Conservation (phyloP, 2,329 filamentous ascomycete species). For the Phoma herbarum region DNA sequence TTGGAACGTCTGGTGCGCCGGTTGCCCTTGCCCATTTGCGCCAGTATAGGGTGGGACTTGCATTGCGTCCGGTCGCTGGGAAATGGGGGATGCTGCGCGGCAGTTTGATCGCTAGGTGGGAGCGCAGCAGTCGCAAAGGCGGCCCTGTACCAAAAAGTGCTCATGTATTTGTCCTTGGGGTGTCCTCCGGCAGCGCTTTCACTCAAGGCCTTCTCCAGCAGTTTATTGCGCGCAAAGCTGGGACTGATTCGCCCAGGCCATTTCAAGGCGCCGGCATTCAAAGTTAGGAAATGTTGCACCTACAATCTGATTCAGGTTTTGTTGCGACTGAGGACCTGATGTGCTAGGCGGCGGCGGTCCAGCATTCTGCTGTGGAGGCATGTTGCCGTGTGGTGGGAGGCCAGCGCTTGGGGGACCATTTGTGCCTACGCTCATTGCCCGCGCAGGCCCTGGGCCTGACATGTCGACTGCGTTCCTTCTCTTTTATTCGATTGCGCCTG, state of each 20-base stretch:
- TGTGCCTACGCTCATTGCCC: conserved; percentile 54
- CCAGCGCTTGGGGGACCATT: conserved; percentile 54
- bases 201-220: background rate
- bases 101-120: background rate
- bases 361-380: conserved; percentile 59
- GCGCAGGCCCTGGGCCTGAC: conserved; percentile 49
- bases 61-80: background rate
- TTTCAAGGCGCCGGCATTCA: background rate
- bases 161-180: background rate
- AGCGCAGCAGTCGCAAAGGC: background rate
- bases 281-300: conserved; percentile 52
- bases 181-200: background rate
- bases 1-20: background rate
- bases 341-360: conserved; percentile 59
- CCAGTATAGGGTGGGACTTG: background rate
- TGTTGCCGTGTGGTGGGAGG: conserved; percentile 52
- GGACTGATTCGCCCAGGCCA: no score
- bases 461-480: conserved; percentile 38
- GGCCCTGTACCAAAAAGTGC: background rate
- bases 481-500: conserved; percentile 23
- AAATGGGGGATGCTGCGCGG: background rate
- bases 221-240: background rate
- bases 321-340: conserved; percentile 72
- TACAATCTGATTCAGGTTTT: conserved; percentile 96
- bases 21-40: background rate